phyloP scores from a whole-genome alignment of 257 asterid species.

The Plantago major region DNA sequence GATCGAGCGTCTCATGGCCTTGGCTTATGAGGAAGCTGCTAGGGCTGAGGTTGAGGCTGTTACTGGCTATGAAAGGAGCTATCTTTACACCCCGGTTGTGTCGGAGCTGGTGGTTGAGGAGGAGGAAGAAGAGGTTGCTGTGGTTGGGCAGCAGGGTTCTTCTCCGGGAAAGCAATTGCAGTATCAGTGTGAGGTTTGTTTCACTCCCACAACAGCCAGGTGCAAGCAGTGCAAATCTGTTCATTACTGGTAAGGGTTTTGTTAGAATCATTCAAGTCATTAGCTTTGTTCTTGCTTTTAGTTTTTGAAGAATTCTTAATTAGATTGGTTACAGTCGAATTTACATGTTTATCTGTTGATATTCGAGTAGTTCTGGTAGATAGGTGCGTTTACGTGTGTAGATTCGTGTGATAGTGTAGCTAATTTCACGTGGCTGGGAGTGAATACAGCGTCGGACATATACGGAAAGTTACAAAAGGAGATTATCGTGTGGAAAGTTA shows the following conservation, averaged over 20 bases:
- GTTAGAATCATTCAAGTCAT: not conserved
- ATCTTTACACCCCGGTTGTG: conserved; percentile 7
- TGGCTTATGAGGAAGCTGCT: conserved; percentile 64
- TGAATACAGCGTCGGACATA: too few relatives aligned
- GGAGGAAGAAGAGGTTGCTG: conserved; percentile 2
- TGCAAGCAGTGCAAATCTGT: conserved; percentile 77
- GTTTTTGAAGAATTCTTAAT: not conserved
- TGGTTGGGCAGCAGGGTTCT: conserved; percentile 5
- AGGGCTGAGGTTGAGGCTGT: conserved; percentile 57
- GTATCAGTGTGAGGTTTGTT: conserved; percentile 65
- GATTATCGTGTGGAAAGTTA: too few relatives aligned
- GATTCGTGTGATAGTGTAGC: not conserved
- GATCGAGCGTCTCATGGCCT: conserved; percentile 52
- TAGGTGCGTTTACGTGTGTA: not conserved
- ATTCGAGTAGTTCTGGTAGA: not conserved
- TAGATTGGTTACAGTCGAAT: not conserved
- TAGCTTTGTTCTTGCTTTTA: not conserved
- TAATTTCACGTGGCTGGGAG: too few relatives aligned
- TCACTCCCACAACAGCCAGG: conserved; percentile 56
- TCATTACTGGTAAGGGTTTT: conserved; percentile 60
- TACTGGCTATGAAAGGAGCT: conserved; percentile 21
- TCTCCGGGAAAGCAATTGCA: conserved; percentile 29
- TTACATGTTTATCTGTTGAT: not conserved
- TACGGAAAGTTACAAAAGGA: too few relatives aligned
- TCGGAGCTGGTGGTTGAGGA: conserved; percentile 14